Evolutionary conservation across 2,329 filamentous ascomycete genomes (phyloP).

Genomic region (Phyllosticta ampelicida): DNA sequence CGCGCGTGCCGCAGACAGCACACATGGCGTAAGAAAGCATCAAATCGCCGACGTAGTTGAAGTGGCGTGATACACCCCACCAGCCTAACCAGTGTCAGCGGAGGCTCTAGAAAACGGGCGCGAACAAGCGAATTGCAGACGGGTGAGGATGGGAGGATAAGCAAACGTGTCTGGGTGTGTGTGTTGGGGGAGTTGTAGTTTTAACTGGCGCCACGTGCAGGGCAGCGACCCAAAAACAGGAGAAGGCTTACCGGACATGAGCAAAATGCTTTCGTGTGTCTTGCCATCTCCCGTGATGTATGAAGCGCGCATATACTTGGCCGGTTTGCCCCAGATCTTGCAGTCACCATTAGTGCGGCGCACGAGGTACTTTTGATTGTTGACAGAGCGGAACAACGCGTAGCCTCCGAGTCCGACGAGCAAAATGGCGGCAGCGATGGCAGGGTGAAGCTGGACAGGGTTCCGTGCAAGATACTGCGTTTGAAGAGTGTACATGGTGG

Average conservation of each 20-base stretch:
- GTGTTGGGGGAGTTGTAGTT: no score
- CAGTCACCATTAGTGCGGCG: slow-evolving; percentile 31
- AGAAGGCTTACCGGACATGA: slow-evolving; percentile 22
- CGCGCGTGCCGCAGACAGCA: slow-evolving; percentile 29
- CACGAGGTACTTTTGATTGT: slow-evolving; percentile 36
- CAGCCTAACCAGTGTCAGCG: slow-evolving; percentile 18
- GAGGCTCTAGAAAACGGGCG: neutral
- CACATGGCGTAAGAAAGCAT: slow-evolving; percentile 33
- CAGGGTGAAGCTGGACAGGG: slow-evolving; percentile 23
- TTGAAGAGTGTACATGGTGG: slow-evolving; percentile 38
- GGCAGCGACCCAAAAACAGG: neutral
- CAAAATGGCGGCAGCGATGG: slow-evolving; percentile 20
- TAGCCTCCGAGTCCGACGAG: slow-evolving; percentile 30
- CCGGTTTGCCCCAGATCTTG: slow-evolving; percentile 34
- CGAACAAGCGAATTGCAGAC: neutral
- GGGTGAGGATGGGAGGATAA: no score
- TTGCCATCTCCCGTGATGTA: slow-evolving; percentile 35
- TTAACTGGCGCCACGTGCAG: neutral
- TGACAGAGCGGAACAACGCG: slow-evolving; percentile 35
- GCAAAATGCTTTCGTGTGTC: slow-evolving; percentile 22
- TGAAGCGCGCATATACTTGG: slow-evolving; percentile 28
- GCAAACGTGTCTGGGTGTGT: no score
- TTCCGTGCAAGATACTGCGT: slow-evolving; percentile 37
- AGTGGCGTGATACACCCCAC: slow-evolving; percentile 33
- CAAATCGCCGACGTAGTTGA: slow-evolving; percentile 33